Conservation (phyloP, 2,329 filamentous ascomycete species). For the Xylaria sp. region DNA sequence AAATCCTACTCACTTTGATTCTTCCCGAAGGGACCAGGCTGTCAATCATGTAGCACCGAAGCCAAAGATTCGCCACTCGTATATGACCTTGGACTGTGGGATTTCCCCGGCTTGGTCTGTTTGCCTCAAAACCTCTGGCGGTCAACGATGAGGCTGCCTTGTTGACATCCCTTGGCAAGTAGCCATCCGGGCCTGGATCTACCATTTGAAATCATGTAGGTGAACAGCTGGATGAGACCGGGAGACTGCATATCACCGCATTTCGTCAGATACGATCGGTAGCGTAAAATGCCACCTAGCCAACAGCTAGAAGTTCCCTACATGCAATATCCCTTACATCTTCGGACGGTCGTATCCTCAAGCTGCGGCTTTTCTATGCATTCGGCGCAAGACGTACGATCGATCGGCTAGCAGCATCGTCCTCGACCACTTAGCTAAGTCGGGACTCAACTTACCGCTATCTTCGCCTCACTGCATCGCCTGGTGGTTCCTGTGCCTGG, state of each 20-base stretch:
- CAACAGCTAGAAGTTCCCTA: slow-evolving; percentile 1
- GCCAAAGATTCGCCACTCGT: slow-evolving; percentile 27
- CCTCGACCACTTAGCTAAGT: slow-evolving; percentile 10
- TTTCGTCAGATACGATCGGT: slow-evolving; percentile 19
- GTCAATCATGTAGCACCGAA: slow-evolving; percentile 3
- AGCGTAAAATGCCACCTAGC: slow-evolving; percentile 1
- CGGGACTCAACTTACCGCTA: slow-evolving; percentile 1
- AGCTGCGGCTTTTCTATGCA: neutral
- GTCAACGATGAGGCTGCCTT: slow-evolving; percentile 25
- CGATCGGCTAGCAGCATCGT: slow-evolving; percentile 12
- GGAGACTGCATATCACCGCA: slow-evolving; percentile 24
- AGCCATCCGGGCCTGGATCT: slow-evolving; percentile 23
- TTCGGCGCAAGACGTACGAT: neutral
- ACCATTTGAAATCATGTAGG: slow-evolving; percentile 3
- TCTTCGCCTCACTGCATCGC: slow-evolving; percentile 22
- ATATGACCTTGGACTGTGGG: slow-evolving; percentile 5
- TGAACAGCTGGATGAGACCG: slow-evolving; percentile 1
- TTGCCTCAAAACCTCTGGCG: slow-evolving; percentile 22
- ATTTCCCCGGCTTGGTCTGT: slow-evolving; percentile 9
- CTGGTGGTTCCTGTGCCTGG: neutral
- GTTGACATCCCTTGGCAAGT: slow-evolving; percentile 23
- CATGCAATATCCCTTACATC: slow-evolving; percentile 19
- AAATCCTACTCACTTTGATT: slow-evolving; percentile 24
- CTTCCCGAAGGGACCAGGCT: neutral
- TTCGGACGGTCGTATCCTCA: neutral